Percentiles rank a stretch among this genome's conserved stretches.
Evolutionary conservation across 352 stramenopile genomes (phyloP).

Genomic region (Phytophthora multivora): DNA sequence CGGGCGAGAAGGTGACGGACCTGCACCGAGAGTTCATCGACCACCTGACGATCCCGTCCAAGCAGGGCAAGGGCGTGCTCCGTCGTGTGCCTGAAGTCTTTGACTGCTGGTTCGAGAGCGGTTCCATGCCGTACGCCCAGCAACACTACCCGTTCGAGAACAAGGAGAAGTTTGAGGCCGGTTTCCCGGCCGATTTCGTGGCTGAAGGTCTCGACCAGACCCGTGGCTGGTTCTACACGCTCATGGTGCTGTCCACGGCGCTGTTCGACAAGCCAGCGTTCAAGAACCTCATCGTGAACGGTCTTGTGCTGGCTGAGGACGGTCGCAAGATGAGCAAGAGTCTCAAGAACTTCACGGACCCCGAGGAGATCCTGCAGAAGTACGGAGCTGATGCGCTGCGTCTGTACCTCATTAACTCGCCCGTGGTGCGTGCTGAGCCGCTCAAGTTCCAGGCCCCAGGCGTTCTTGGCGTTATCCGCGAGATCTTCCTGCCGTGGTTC

Average conservation of each 20-base stretch:
- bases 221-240: constrained; percentile 99
- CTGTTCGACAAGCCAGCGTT: constrained; percentile 99
- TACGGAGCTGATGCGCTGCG: constrained; percentile 98
- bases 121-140: constrained; percentile 99
- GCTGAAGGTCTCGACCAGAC: constrained; percentile 99
- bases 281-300: constrained; percentile 99
- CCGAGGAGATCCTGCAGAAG: constrained; percentile 93
- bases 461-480: constrained; percentile 97
- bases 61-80: constrained; percentile 88
- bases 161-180: constrained; percentile 96
- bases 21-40: constrained; percentile 99
- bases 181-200: constrained; percentile 99
- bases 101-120: constrained; percentile 99
- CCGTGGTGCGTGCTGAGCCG: constrained; percentile 98
- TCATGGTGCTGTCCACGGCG: constrained; percentile 99
- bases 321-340: constrained; percentile 99
- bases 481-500: constrained; percentile 99
- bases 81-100: constrained; percentile 94
- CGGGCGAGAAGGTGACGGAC: constrained; percentile 93
- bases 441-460: constrained; percentile 97
- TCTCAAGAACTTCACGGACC: constrained; percentile 99
- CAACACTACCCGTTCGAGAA: constrained; percentile 99
- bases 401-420: constrained; percentile 99
- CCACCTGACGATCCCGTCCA: constrained; percentile 97
- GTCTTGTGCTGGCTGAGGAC: constrained; percentile 98